These are phyloP conservation scores for Chaetomium olivaceum DNA, from an alignment of 2,329 filamentous ascomycete genomes.

Conservation along the genomic window DNA sequence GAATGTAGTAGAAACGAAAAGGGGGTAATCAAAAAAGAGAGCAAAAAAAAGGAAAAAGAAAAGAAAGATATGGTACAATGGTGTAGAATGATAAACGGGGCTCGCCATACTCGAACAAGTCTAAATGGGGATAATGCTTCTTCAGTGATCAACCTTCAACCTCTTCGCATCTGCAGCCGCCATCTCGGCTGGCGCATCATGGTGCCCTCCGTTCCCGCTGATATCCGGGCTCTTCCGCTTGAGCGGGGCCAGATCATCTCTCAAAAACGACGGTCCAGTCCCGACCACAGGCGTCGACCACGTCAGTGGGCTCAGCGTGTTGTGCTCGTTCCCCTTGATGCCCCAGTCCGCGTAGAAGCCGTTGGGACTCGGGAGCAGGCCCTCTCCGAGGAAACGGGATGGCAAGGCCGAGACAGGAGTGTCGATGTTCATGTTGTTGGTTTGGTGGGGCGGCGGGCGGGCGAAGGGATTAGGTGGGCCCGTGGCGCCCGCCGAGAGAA, in stretches of 20 bases:
- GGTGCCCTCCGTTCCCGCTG: constrained; percentile 42
- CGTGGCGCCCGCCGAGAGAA: constrained; percentile 86
- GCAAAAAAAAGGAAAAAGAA: background rate
- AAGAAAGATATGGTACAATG: background rate
- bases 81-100: background rate
- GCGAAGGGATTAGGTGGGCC: constrained; percentile 97
- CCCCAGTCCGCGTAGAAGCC: constrained; percentile 93
- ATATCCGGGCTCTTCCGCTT: constrained; percentile 61
- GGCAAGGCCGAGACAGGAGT: constrained; percentile 94
- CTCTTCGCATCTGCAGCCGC: constrained; percentile 53
- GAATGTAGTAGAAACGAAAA: background rate
- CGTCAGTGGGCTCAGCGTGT: constrained; percentile 87
- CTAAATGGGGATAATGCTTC: background rate
- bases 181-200: constrained; percentile 43
- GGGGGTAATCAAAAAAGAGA: background rate
- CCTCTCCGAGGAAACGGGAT: constrained; percentile 84
- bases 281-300: constrained; percentile 79
- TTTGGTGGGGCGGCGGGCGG: constrained; percentile 74
- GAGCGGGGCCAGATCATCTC: constrained; percentile 52
- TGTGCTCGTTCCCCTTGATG: constrained; percentile 69
- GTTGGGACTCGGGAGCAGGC: constrained; percentile 85
- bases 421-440: constrained; percentile 60
- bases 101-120: background rate
- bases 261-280: constrained; percentile 62
- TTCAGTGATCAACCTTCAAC: constrained; percentile 48